Evolutionary conservation across 768 basidiomycete species (phyloP), one percentile per base, ranked within the genome.

Genomic region (Asterophora lycoperdoides): DNA sequence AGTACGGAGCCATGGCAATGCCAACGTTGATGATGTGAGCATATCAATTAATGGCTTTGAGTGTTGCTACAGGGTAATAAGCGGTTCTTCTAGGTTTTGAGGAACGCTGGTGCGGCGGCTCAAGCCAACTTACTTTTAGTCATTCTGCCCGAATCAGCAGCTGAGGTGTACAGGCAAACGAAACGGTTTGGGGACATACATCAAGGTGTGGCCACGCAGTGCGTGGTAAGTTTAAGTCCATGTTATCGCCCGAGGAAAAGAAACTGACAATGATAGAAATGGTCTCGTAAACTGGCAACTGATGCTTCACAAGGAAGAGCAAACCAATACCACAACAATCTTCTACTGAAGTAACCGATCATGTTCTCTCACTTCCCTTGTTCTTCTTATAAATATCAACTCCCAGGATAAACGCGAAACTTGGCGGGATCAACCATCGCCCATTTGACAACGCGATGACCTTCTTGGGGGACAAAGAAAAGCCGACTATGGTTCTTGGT

Each of bases 401-500:
- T 23, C 29, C n/a, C 37, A 86, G 83, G 56, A 72, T 86, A 49
- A 85, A 85, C 41, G 80, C 78, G 0, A 82, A 83, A 56, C 70
- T 85, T 0, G 84, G 83, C 3, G 83, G 84, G 1, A 72, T 82
- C 54, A 86, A 84, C 56, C 74, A 72, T 13, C 64, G 79, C 9
- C 84, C 84, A 14, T 5, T 33, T 8, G 46, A 51, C 3, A 66
- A 67, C 0, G 76, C 79, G 1, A 73, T 77, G 2, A 10, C 19
- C 1, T 54, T 38, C 20, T 15, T 64, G 10, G 71, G 74, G 0
- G 57, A 68, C 7, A 67, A 69, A 45, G 57, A 68, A 7, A 67
- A 69, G 44, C 79, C 78, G 0, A 83, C 84, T 0, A 75, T 85
- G 47, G 71, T 85, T 33, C 73, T 86, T 64, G 83, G 83, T 61